Conservation (phyloP, 2,329 filamentous ascomycete species). For the Sporothrix globosa region DNA sequence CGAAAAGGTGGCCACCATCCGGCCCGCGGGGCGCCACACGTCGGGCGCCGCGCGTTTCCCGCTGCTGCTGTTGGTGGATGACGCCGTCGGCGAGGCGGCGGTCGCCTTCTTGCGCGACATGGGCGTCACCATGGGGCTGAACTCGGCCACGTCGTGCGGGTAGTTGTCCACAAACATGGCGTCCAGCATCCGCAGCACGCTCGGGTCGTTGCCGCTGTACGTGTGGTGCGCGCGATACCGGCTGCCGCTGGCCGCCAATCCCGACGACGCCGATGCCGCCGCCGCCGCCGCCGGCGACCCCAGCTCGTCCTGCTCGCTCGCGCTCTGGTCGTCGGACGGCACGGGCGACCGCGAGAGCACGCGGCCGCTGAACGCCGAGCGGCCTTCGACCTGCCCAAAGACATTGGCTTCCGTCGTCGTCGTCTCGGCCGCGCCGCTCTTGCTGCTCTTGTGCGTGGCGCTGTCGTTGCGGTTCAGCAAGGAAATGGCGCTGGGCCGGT, state of each 20-base stretch:
- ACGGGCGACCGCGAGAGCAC: slow-evolving; percentile 36
- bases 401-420: slow-evolving; percentile 62
- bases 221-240: slow-evolving; percentile 71
- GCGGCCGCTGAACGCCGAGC: slow-evolving; percentile 49
- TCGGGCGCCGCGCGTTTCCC: slow-evolving; percentile 58
- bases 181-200: slow-evolving; percentile 72
- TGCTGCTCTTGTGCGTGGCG: slow-evolving; percentile 38
- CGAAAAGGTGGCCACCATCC: slow-evolving; percentile 82
- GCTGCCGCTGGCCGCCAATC: slow-evolving; percentile 32
- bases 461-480: slow-evolving; percentile 62
- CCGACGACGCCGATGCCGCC: slow-evolving; percentile 45
- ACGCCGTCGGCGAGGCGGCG: slow-evolving; percentile 41
- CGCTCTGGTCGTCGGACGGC: slow-evolving; percentile 37
- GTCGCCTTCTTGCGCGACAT: slow-evolving; percentile 59
- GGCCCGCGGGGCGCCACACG: slow-evolving; percentile 82
- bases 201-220: slow-evolving; percentile 78
- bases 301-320: slow-evolving; percentile 26
- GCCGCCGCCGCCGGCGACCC: slow-evolving; percentile 38
- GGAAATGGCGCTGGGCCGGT: slow-evolving; percentile 62
- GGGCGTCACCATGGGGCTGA: slow-evolving; percentile 80
- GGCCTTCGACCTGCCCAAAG: slow-evolving; percentile 63
- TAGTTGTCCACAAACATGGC: slow-evolving; percentile 79
- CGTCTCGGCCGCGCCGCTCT: slow-evolving; percentile 62
- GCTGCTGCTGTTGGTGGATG: background rate
- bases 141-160: slow-evolving; percentile 66